Evolutionary conservation across 805 yeast species (phyloP).

Genomic region (Spathaspora gorwiae): DNA sequence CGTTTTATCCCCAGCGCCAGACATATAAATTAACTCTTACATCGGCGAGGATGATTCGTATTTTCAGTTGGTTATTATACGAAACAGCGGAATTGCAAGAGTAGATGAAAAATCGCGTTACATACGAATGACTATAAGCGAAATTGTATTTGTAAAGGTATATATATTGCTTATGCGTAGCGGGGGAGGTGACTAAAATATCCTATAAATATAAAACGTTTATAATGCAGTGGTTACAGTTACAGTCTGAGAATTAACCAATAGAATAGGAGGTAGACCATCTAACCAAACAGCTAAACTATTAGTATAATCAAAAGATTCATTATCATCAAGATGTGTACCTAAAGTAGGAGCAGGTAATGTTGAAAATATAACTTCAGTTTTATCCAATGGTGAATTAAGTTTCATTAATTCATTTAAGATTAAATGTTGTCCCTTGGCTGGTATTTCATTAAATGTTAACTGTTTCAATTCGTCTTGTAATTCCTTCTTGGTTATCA

Average conservation of each 20-base stretch:
- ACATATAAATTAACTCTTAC: too few relatives aligned
- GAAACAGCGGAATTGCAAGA: too few relatives aligned
- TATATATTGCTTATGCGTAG: too few relatives aligned
- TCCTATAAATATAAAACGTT: neutral
- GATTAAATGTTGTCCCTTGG: slow-evolving; percentile 84
- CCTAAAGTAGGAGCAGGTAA: slow-evolving; percentile 86
- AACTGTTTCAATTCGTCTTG: slow-evolving; percentile 33
- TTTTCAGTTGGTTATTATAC: too few relatives aligned
- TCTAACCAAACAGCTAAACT: slow-evolving; percentile 77
- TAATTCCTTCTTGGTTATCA: slow-evolving; percentile 30
- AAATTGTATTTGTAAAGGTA: too few relatives aligned
- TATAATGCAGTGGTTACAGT: slow-evolving; percentile 92
- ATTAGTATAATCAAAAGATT: slow-evolving; percentile 69
- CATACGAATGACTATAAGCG: too few relatives aligned
- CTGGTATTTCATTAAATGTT: slow-evolving; percentile 84
- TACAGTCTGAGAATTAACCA: slow-evolving; percentile 88
- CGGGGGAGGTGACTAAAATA: too few relatives aligned
- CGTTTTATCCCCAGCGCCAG: too few relatives aligned
- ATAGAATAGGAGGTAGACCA: slow-evolving; percentile 74
- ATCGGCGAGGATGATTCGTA: too few relatives aligned
- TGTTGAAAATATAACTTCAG: slow-evolving; percentile 82
- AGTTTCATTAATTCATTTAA: slow-evolving; percentile 78
- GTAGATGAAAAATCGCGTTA: too few relatives aligned
- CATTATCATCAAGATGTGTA: slow-evolving; percentile 65
- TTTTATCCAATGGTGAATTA: slow-evolving; percentile 45